Evolutionary conservation across 371 early-diverging fungal species (phyloP), one percentile per base, ranked within the genome.

Genomic region (Mortierella sp.): DNA sequence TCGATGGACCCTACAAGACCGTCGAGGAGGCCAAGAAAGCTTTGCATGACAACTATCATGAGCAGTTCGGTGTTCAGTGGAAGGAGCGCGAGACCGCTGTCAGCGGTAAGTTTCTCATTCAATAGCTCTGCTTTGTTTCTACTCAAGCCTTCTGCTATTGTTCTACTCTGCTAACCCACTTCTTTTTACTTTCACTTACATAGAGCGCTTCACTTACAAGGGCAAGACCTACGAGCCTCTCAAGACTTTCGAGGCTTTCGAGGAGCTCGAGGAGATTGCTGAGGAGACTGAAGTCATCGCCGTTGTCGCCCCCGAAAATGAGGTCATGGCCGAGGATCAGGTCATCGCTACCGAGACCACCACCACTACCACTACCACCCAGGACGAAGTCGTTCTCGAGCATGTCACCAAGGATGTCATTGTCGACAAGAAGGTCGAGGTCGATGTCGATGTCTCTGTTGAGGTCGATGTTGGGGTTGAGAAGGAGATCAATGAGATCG

Each of bases 171-270:
- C 46, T 72, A 19, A 46, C 54, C 5, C n/a, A n/a, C 9, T 46
- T 54, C 37, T 0, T 21, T 1, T 37, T 55, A 1, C 1, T 24
- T 50, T 50, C 50, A 13, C 3, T 50, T 16, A 14, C 16, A 11
- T 59, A 76, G 71, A 73, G 13, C n/a, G n/a, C 16, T 78, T 67
- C 69, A 76, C 73, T 40, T 82, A 79, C 43, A 67, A 79, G 57
- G 44, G 73, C 61, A 57, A 82, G 74, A 73, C 73, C n/a, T 78
- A 78, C 64, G 79, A 82, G 76, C 70, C 76, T 44, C 57, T 71
- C 37, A 79, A 82, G 76, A 73, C 76, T 44, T 69, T 71, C 37
- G 82, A 82, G 74, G 72, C 51, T 1, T 44, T 34, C 31, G 82
- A 78, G 54, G 76, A 78, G 44, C 16, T 76, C 44, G 82, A 76